These are phyloP conservation scores for Elsinoe fawcettii DNA, from an alignment of 2,329 filamentous ascomycete genomes.

Conservation along the genomic window DNA sequence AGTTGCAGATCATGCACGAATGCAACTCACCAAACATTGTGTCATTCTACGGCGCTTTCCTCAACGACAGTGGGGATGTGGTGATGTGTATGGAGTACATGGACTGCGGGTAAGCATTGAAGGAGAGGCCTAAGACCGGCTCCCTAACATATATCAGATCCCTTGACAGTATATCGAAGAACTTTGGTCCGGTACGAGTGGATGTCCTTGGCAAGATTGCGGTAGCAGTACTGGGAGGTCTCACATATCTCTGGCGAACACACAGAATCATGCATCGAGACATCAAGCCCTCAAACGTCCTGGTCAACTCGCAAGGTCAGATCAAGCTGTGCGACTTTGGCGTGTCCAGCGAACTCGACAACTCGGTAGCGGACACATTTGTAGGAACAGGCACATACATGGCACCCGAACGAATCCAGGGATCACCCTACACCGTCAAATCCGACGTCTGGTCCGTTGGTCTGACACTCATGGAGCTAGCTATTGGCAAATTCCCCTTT, in stretches of 20 bases:
- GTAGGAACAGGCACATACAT: slow-evolving; percentile 99
- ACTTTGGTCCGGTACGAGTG: slow-evolving; percentile 89
- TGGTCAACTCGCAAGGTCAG: slow-evolving; percentile 85
- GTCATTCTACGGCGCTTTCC: slow-evolving; percentile 93
- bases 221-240: slow-evolving; percentile 83
- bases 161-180: slow-evolving; percentile 85
- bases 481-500: slow-evolving; percentile 96
- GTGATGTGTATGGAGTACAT: slow-evolving; percentile 99
- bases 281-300: slow-evolving; percentile 95
- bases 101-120: slow-evolving; percentile 76
- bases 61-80: slow-evolving; percentile 94
- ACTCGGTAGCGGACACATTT: slow-evolving; percentile 96
- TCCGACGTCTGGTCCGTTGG: slow-evolving; percentile 99
- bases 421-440: slow-evolving; percentile 93
- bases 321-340: slow-evolving; percentile 99
- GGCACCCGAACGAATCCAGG: slow-evolving; percentile 96
- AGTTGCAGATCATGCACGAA: slow-evolving; percentile 96
- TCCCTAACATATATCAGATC: slow-evolving; percentile 49
- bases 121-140: slow-evolving; percentile 15
- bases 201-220: slow-evolving; percentile 97
- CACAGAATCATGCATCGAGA: slow-evolving; percentile 99
- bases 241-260: slow-evolving; percentile 90
- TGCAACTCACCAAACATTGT: slow-evolving; percentile 97
- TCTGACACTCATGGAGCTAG: slow-evolving; percentile 89
- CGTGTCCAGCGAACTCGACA: slow-evolving; percentile 95